A percentile compares a stretch with the other conserved stretches of the same genome.
Evolutionary conservation across 2,329 filamentous ascomycete genomes (phyloP).

Genomic region (Penicillium sp.): DNA sequence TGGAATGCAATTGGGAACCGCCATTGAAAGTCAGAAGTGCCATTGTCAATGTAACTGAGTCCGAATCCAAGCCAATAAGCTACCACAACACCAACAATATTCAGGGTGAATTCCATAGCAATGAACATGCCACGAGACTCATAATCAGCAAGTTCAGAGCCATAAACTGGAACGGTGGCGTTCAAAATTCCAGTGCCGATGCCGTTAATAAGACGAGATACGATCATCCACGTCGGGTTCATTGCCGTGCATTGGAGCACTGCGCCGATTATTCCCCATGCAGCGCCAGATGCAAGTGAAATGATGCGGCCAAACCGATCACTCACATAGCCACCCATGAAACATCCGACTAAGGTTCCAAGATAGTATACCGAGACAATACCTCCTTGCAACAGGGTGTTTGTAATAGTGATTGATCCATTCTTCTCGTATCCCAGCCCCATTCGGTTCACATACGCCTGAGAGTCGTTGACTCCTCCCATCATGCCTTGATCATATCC

Average conservation of each 20-base stretch:
- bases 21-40: conserved; percentile 62
- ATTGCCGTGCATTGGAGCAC: conserved; percentile 64
- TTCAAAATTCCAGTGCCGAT: conserved; percentile 70
- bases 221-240: conserved; percentile 69
- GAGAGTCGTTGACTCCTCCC: conserved; percentile 66
- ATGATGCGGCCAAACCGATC: conserved; percentile 64
- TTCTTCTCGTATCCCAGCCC: conserved; percentile 59
- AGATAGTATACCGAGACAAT: conserved; percentile 61
- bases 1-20: conserved; percentile 70
- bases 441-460: conserved; percentile 65
- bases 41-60: conserved; percentile 60
- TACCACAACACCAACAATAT: conserved; percentile 68
- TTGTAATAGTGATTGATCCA: conserved; percentile 36
- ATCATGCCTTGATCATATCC: conserved; percentile 55
- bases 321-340: conserved; percentile 63
- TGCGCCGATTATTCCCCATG: conserved; percentile 62
- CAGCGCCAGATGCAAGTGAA: conserved; percentile 61
- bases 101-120: conserved; percentile 70
- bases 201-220: conserved; percentile 60
- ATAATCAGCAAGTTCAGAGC: conserved; percentile 67
- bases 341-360: conserved; percentile 62
- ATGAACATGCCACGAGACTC: conserved; percentile 68
- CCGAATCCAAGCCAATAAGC: conserved; percentile 63
- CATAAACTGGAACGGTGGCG: conserved; percentile 69
- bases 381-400: conserved; percentile 63